A percentile compares a stretch with the other conserved stretches of the same genome.
Conservation (phyloP, 2,329 filamentous ascomycete species). For the Cercospora beticola region DNA sequence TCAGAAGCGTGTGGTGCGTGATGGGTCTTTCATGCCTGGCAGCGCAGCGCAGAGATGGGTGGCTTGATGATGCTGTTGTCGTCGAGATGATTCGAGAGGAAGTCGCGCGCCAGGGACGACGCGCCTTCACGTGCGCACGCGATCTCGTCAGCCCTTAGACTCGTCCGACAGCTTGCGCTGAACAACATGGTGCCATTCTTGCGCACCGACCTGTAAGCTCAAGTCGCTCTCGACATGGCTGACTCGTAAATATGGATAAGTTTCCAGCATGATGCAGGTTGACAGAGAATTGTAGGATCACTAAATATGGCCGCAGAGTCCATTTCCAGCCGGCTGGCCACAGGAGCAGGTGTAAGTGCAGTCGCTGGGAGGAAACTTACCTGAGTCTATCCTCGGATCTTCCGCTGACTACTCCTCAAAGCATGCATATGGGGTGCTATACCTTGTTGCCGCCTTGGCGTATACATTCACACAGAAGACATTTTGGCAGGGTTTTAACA, state of each 20-base stretch:
- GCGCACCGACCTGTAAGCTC: background rate
- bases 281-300: background rate
- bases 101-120: background rate
- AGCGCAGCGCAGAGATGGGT: background rate
- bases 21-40: background rate
- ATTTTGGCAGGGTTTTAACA: constrained; percentile 15
- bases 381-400: background rate
- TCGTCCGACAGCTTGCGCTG: background rate
- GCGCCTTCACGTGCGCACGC: background rate
- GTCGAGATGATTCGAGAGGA: background rate
- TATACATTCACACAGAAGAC: constrained; percentile 20
- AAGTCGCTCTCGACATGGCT: background rate
- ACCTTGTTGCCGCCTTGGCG: constrained; percentile 17
- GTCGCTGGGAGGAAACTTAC: background rate
- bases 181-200: background rate
- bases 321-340: constrained; percentile 11
- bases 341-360: constrained; percentile 7
- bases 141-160: background rate
- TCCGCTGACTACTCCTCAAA: background rate
- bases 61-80: background rate
- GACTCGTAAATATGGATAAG: background rate
- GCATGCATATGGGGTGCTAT: constrained; percentile 19
- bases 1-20: background rate
- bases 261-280: background rate
- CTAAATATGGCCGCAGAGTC: background rate